Base-by-base conservation (phyloP, 1,139 yeast genomes). In the Protomyces macrosporus region DNA sequence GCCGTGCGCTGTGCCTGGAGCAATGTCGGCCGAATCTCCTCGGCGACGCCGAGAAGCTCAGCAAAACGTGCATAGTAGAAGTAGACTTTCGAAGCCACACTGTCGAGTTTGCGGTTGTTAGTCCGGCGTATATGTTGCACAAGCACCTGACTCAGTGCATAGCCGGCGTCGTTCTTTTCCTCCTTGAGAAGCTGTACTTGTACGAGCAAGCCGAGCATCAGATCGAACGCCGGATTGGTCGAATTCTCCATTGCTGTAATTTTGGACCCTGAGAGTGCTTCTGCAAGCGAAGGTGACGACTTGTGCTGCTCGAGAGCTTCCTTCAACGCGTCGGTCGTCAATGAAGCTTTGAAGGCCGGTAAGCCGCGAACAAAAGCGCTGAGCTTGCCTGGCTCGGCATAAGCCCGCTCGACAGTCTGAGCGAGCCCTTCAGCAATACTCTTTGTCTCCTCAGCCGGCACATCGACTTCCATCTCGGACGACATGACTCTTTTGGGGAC, bases 1-100 rank as follows among this genome's bases (percentile, higher is more conserved):
- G 97, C 91, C 3, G 95, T 87, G 76, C 97, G 84, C 72, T 93
- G 81, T 16, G 88, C 89, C 48, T 80, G 78, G 73, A 90, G 82
- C 72, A 93, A 79, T 56, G 84, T 6, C 89, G 83, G 72, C 95
- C 65, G 84, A 63, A 89, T 79, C n/a, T 83, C 76, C 62, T 80
- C 78, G 65, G 85, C 77, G 70, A 86, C 68, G 57, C 81, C 81
- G 53, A 78, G 73, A 67, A 86, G 77, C 76, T 93, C 98, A 69
- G 85, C 84, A 4, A 91, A 83, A 75, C 96, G 83, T 56, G 87
- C 82, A 69, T 90, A 83, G 77, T 90, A 93, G 74, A 91, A 95
- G 98, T 98, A 95, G 67, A 88, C 81, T 75, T 91, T 93, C 12
- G 98, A 95, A 68, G 86, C 86, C 67, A 95, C 82, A 71, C 88